These are phyloP conservation scores for Paraphaeosphaeria sporulosa DNA, from an alignment of 2,329 filamentous ascomycete genomes.

Conservation along the genomic window DNA sequence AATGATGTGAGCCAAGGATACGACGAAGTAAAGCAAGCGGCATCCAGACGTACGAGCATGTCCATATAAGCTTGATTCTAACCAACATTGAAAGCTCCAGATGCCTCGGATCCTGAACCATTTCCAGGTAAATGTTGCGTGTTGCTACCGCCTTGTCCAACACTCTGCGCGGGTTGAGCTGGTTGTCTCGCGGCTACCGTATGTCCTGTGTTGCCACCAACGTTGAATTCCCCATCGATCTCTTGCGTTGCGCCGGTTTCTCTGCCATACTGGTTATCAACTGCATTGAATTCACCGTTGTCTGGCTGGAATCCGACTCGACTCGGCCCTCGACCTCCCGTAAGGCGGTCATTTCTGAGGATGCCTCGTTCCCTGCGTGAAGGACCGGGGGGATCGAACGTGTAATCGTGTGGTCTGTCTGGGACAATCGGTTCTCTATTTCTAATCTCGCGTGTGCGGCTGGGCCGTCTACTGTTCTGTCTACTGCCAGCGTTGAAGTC, in stretches of 20 bases:
- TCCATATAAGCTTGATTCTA: too few species aligned
- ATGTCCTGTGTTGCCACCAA: neutral
- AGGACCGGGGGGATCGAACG: too few species aligned
- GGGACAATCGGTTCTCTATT: too few species aligned
- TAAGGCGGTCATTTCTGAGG: neutral
- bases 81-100: too few species aligned
- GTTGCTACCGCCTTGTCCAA: neutral
- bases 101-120: too few species aligned
- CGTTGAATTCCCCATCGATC: neutral
- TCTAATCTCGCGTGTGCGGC: neutral
- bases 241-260: neutral
- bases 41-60: too few species aligned
- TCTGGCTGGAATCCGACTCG: neutral
- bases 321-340: conserved; percentile 1
- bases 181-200: neutral
- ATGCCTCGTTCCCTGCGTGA: too few species aligned
- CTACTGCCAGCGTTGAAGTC: neutral
- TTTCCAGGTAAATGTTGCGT: too few species aligned
- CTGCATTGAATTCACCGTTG: neutral
- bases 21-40: too few species aligned
- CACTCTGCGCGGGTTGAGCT: neutral
- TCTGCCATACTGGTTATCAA: too few species aligned
- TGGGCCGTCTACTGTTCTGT: neutral
- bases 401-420: too few species aligned
- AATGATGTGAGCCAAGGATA: too few species aligned